phyloP scores from a whole-genome alignment of 1,284 basidiomycete species.

The Fomitopsis schrenkii region DNA sequence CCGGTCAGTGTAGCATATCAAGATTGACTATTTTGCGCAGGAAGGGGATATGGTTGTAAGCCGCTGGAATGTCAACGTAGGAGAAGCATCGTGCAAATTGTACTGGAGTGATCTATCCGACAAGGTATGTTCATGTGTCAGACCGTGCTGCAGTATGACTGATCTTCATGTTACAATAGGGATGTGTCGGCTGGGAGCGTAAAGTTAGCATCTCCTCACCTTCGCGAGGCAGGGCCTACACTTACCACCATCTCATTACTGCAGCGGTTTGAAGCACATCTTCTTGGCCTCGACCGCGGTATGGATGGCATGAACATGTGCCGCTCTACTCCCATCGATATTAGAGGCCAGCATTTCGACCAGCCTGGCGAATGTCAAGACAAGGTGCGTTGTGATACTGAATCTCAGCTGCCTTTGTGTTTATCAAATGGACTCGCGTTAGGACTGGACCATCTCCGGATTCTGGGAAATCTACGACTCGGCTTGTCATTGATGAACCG shows the following conservation, averaged over 20 bases:
- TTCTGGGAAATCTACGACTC: no score
- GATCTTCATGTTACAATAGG: background rate
- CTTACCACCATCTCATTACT: no score
- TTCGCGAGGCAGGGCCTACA: background rate
- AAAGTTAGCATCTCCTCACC: background rate
- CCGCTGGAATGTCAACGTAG: constrained; percentile 18
- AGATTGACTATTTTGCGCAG: background rate
- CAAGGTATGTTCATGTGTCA: constrained; percentile 6
- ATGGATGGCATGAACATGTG: constrained; percentile 17
- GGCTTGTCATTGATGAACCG: no score
- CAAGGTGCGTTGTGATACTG: constrained; percentile 6
- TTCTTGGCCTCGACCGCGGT: constrained; percentile 9
- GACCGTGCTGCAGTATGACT: background rate
- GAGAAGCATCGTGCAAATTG: constrained; percentile 16
- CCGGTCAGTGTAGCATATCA: background rate
- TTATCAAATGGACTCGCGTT: background rate
- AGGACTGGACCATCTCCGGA: background rate
- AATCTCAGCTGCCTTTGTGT: no score
- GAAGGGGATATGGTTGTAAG: constrained; percentile 12
- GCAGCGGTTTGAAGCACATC: constrained; percentile 11
- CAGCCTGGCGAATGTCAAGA: constrained; percentile 10
- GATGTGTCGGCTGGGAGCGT: background rate
- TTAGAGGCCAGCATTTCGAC: constrained; percentile 8
- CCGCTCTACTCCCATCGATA: constrained; percentile 11
- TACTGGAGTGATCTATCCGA: constrained; percentile 13